Conservation (phyloP, 441 rosid species). For the Euphorbia celastroides region DNA sequence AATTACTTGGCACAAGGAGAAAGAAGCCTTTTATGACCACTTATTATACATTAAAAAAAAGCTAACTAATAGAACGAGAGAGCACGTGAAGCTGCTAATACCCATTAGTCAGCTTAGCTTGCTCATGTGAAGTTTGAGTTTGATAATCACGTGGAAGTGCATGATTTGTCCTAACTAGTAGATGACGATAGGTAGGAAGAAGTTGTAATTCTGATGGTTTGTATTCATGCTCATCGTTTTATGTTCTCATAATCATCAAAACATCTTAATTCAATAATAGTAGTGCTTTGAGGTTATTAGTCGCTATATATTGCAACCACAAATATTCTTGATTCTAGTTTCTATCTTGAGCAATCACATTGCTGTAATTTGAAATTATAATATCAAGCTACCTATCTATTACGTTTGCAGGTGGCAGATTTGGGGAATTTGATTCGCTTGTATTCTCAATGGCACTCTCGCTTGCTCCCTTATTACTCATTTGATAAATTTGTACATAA, state of each 20-base stretch:
- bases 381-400: neutral
- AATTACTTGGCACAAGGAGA: neutral
- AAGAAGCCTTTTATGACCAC: neutral
- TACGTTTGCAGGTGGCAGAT: constrained; percentile 50
- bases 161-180: neutral
- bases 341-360: neutral
- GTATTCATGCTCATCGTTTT: neutral
- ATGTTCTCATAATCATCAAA: neutral
- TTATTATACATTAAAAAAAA: neutral
- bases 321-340: neutral
- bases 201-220: neutral
- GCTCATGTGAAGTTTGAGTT: neutral
- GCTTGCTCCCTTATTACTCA: constrained; percentile 70
- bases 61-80: neutral
- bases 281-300: neutral
- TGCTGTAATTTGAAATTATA: neutral
- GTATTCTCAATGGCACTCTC: constrained; percentile 85
- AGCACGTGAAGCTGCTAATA: neutral
- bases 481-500: constrained; percentile 81
- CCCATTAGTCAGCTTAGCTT: neutral
- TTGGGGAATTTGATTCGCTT: constrained; percentile 70
- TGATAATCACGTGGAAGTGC: neutral
- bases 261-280: neutral
- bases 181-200: neutral
- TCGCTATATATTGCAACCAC: neutral